These are phyloP conservation scores for Pyrus pyrifolia DNA, from an alignment of 306 rosid genomes.

Conservation along the genomic window DNA sequence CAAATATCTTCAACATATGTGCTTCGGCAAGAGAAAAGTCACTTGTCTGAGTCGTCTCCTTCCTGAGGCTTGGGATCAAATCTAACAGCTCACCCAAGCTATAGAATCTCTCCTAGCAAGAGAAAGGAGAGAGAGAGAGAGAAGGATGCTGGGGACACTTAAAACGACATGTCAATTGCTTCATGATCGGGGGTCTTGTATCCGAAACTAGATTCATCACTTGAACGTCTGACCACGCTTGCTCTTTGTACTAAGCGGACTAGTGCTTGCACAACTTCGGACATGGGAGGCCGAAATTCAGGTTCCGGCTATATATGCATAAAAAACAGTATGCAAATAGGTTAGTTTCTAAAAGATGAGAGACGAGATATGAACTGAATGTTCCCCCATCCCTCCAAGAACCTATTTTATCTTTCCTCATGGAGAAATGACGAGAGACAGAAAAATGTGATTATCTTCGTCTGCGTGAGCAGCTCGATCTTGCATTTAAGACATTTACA, in stretches of 20 bases:
- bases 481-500: not conserved
- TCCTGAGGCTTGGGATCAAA: not conserved
- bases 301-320: slow-evolving; percentile 62
- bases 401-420: not conserved
- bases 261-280: slow-evolving; percentile 95
- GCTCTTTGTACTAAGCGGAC: slow-evolving; percentile 86
- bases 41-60: not conserved
- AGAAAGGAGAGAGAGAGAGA: not conserved
- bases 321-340: not conserved
- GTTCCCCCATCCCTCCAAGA: not conserved
- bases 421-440: not conserved
- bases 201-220: slow-evolving; percentile 75
- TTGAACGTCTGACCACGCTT: slow-evolving; percentile 73
- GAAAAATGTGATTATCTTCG: not conserved
- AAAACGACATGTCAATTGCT: slow-evolving; percentile 60
- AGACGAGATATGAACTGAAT: not conserved
- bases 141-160: slow-evolving; percentile 12
- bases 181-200: slow-evolving; percentile 80
- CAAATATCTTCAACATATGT: too few relatives aligned
- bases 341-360: not conserved
- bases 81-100: not conserved
- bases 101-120: not conserved
- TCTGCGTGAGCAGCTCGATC: not conserved
- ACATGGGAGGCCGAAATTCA: slow-evolving; percentile 96
- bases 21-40: not conserved